phyloP scores from a whole-genome alignment of 345 rosid species.

The Corchorus olitorius region DNA sequence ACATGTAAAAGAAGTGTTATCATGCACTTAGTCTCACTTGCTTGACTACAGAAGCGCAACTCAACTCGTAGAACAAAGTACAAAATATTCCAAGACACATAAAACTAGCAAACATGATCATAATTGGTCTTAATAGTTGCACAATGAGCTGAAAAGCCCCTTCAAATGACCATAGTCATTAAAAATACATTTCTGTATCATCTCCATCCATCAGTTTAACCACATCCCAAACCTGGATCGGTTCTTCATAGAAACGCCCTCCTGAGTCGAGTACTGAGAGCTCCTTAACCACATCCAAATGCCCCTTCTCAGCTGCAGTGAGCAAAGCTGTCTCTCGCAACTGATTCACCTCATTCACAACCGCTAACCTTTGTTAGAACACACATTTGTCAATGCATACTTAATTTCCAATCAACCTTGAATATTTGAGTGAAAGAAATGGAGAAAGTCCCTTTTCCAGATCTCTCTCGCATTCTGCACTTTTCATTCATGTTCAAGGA shows the following conservation, averaged over 20 bases:
- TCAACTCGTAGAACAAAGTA: not conserved
- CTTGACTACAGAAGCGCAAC: not conserved
- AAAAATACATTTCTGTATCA: not conserved
- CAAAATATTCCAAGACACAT: not conserved
- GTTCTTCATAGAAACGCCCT: constrained; percentile 66
- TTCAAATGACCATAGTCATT: not conserved
- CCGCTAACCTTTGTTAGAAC: constrained; percentile 42
- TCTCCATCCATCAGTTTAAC: not conserved
- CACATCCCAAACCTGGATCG: constrained; percentile 72
- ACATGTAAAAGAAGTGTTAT: not conserved
- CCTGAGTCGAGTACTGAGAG: constrained; percentile 56
- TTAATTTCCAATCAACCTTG: not conserved
- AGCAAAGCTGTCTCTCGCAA: constrained; percentile 91
- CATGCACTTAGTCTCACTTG: not conserved
- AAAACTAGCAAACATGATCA: not conserved
- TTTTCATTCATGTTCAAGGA: not conserved
- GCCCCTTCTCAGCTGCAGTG: constrained; percentile 85
- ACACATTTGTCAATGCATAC: not conserved
- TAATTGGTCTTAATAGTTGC: not conserved
- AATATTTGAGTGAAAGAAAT: not conserved
- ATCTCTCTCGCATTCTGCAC: constrained; percentile 37
- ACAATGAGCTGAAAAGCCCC: not conserved
- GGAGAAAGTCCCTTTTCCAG: constrained; percentile 37
- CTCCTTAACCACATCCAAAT: constrained; percentile 72
- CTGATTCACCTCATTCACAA: constrained; percentile 89